Evolutionary conservation across 257 asterid genomes (phyloP).

Genomic region (Marsdenia floribunda): DNA sequence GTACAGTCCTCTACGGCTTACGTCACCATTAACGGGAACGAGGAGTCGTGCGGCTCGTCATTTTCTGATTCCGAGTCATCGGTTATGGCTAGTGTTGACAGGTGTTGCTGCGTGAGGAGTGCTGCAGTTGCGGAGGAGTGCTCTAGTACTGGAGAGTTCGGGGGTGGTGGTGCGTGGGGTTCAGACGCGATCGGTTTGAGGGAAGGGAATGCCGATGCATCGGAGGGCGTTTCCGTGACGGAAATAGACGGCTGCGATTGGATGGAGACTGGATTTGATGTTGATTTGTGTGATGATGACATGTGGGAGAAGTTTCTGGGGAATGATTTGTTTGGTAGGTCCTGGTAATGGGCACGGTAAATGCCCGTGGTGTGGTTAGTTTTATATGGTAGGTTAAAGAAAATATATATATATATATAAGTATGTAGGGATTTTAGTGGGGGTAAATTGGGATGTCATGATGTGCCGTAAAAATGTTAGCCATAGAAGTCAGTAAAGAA

Average conservation of each 20-base stretch:
- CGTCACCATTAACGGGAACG: conserved; percentile 68
- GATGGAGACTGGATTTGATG: conserved; percentile 11
- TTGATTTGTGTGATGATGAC: conserved; percentile 24
- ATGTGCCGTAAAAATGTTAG: neutral
- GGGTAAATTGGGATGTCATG: neutral
- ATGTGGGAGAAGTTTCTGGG: conserved; percentile 39
- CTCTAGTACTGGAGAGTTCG: conserved; percentile 6
- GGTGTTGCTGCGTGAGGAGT: conserved; percentile 31
- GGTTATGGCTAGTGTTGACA: conserved; percentile 65
- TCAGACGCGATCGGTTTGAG: conserved; percentile 13
- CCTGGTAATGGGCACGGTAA: neutral
- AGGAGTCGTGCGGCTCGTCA: conserved; percentile 79
- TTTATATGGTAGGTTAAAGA: neutral
- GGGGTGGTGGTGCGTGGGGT: conserved; percentile 26
- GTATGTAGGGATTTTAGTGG: neutral
- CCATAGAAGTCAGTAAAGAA: neutral
- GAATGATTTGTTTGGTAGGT: conserved; percentile 25
- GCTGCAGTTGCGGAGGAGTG: conserved; percentile 2
- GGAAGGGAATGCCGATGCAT: conserved; percentile 8
- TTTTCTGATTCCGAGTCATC: conserved; percentile 57
- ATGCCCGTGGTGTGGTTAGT: neutral
- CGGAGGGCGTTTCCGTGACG: conserved; percentile 23
- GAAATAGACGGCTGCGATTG: conserved; percentile 22
- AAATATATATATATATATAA: conserved; percentile 26
- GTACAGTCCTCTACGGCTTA: conserved; percentile 53